These are phyloP conservation scores for Dichotomocladium elegans DNA, from an alignment of 371 early-diverging fungal species.

Conservation along the genomic window DNA sequence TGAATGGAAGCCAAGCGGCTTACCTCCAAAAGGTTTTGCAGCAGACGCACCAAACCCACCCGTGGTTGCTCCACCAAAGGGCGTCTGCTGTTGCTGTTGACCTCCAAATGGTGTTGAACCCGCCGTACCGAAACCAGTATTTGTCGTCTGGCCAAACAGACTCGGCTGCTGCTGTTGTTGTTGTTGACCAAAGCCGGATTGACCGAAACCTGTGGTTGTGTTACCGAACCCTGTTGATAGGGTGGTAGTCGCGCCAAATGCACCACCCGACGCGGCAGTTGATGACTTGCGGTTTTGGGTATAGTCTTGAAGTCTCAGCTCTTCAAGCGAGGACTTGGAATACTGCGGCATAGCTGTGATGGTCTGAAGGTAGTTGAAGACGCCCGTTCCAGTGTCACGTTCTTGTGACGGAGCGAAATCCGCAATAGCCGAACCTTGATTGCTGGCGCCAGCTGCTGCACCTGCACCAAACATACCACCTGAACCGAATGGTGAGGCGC, in stretches of 20 bases:
- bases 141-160: not conserved
- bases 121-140: not conserved
- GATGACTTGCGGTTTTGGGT: constrained; percentile 74
- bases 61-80: not conserved
- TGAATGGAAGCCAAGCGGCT: too few relatives aligned
- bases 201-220: constrained; percentile 43
- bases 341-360: constrained; percentile 91
- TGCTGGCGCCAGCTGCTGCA: constrained; percentile 30
- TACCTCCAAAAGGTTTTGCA: constrained; percentile 38
- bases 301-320: constrained; percentile 91
- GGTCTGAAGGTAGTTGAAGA: constrained; percentile 64
- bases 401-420: constrained; percentile 66
- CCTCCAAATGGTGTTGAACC: not conserved
- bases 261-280: constrained; percentile 20
- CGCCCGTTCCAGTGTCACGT: constrained; percentile 54
- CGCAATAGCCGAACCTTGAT: constrained; percentile 77
- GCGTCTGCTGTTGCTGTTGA: not conserved
- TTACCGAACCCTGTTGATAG: constrained; percentile 44
- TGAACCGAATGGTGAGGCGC: constrained; percentile 15
- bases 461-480: constrained; percentile 24
- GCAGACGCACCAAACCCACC: constrained; percentile 2
- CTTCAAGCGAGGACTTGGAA: constrained; percentile 82
- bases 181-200: constrained; percentile 19
- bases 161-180: not conserved
- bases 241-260: constrained; percentile 32